phyloP scores from a whole-genome alignment of 805 yeast genomes.

The Yarrowia phangngaensis region DNA sequence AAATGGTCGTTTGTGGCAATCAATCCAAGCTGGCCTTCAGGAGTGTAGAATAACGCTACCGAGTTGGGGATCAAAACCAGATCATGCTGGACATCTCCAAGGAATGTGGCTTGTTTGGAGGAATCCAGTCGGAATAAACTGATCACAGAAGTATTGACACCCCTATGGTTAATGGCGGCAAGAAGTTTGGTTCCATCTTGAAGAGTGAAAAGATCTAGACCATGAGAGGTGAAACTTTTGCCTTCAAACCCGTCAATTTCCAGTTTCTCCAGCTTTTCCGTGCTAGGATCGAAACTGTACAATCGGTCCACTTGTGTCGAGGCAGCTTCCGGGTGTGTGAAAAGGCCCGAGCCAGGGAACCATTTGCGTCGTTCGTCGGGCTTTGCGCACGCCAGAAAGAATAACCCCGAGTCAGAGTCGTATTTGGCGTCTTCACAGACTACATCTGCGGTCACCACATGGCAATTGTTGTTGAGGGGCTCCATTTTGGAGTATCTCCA shows the following conservation, averaged over 20 bases:
- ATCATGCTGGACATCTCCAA: conserved; percentile 11
- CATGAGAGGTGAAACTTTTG: conserved; percentile 8
- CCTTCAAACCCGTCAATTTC: conserved; percentile 6
- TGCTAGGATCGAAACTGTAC: conserved; percentile 3
- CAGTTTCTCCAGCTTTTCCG: conserved; percentile 11
- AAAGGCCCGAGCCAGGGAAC: conserved; percentile 13
- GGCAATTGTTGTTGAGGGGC: conserved; percentile 19
- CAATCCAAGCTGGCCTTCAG: conserved; percentile 20
- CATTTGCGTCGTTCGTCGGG: conserved; percentile 10
- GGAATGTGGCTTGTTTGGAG: not conserved
- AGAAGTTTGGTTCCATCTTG: conserved; percentile 9
- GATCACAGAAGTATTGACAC: not conserved
- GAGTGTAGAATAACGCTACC: conserved; percentile 14
- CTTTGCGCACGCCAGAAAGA: conserved; percentile 10
- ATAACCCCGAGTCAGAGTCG: conserved; percentile 10
- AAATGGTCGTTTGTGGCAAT: conserved; percentile 13
- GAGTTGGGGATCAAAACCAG: conserved; percentile 10
- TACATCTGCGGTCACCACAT: conserved; percentile 3
- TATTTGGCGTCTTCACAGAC: conserved; percentile 23
- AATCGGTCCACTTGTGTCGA: not conserved
- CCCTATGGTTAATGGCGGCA: conserved; percentile 7
- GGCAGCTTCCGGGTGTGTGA: conserved; percentile 9
- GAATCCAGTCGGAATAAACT: conserved; percentile 4
- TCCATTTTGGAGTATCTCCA: conserved; percentile 5
- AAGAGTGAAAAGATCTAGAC: conserved; percentile 17